Percentiles rank a stretch among this genome's conserved stretches.
phyloP scores from a whole-genome alignment of 1,284 basidiomycete genomes.

The Heterobasidion annosum region DNA sequence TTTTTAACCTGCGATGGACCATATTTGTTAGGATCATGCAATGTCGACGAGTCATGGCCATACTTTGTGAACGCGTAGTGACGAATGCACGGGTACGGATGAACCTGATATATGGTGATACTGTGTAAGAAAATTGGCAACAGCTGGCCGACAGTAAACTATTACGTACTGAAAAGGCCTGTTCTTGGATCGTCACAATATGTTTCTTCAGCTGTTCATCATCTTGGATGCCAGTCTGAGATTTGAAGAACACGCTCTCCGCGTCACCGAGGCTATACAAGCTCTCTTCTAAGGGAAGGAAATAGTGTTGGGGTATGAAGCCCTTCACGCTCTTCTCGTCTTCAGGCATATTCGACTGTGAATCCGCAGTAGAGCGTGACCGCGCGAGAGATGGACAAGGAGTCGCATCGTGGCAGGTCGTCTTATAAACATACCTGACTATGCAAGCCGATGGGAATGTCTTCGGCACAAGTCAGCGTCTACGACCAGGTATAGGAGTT shows the following conservation, averaged over 20 bases:
- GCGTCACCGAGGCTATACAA: slow-evolving; percentile 1
- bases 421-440: too few species aligned
- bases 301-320: not conserved
- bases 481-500: too few species aligned
- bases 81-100: slow-evolving; percentile 9
- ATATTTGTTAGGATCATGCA: not conserved
- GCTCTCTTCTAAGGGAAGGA: not conserved
- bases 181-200: not conserved
- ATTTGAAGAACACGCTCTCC: slow-evolving; percentile 6
- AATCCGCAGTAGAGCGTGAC: not conserved
- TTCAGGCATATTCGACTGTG: not conserved
- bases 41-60: too few species aligned
- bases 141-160: not conserved
- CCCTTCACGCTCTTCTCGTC: too few species aligned
- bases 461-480: too few species aligned
- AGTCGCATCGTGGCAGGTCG: too few species aligned
- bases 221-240: slow-evolving; percentile 5
- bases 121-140: not conserved
- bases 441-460: too few species aligned
- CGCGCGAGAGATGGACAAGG: too few species aligned
- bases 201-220: slow-evolving; percentile 5
- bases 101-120: slow-evolving; percentile 12
- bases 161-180: slow-evolving; percentile 1
- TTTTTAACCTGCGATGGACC: slow-evolving; percentile 1
- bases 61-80: slow-evolving; percentile 6